Base-by-base conservation (phyloP, 75 land plant species). In the Isoetes taiwanensis region DNA sequence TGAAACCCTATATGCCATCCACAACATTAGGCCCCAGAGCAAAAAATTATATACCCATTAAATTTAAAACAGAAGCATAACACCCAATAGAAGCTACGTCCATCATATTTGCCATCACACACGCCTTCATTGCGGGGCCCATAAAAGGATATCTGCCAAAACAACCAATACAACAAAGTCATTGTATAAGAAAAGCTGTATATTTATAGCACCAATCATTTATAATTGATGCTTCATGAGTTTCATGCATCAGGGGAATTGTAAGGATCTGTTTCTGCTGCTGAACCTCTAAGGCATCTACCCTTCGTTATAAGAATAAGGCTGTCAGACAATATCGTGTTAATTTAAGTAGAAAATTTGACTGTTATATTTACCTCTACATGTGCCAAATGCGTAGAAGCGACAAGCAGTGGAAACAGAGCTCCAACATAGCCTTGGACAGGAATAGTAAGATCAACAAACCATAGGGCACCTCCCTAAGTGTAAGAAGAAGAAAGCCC, bases 401-500 rank as follows among this genome's bases (percentile, higher is more conserved):
- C 65, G 14, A 63, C 65, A 54, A 63, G 57, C 57, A 39, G 20
- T 21, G 65, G 65, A 29, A 63, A 63, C 24, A 63, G 65, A 1
- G 65, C 58, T 9, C 65, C 65, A 38, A 63, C 31, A 20, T 56
- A 41, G 29, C 65, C 65, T 54, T 63, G 65, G 19, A 63, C 65
- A 10, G 65, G 65, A 33, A 63, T 41, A 10, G 65, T 63, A 3
- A 63, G 28, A 38, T 63, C 65, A 24, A 41, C 25, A 38, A 63
- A 63, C 65, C 65, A 63, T 28, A 63, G 65, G 38, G 38, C 43
- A 1, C 65, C 65, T 17, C 65, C 65, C 65, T 63, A 43, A 20
- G 23, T 5, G 38, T 55, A 14, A 55, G n/a, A 24, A 37, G 46
- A 2, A 11, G 54, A 52, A 52, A 16, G 10, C n/a, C 32, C 28